Conservation (phyloP, 2,329 filamentous ascomycete species). For the Neodidymelliopsis sp. region DNA sequence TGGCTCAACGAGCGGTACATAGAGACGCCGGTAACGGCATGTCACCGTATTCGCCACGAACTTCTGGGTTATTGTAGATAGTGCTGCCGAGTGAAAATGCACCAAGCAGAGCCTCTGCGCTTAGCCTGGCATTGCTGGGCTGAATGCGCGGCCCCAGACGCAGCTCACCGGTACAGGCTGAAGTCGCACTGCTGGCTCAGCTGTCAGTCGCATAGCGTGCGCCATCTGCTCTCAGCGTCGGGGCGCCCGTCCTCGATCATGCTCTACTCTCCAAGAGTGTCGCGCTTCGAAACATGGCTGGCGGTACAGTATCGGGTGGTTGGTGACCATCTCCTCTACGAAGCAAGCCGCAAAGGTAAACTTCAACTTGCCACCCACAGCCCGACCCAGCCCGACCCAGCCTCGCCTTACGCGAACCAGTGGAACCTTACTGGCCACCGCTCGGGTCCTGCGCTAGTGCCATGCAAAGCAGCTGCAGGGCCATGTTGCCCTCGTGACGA, state of each 20-base stretch:
- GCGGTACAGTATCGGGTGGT: background rate
- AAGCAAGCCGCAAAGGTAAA: background rate
- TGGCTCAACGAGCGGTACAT: conserved; percentile 8
- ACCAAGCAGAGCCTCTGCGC: background rate
- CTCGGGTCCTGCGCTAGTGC: conserved; percentile 18
- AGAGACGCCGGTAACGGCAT: conserved; percentile 3
- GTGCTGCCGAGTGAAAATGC: background rate
- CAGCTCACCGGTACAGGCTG: conserved; percentile 5
- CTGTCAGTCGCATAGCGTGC: background rate
- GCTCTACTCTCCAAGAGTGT: background rate
- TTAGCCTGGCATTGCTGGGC: background rate
- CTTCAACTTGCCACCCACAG: background rate
- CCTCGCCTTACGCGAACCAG: conserved; percentile 9
- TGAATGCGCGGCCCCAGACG: background rate
- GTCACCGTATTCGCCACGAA: background rate
- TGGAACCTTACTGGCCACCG: conserved; percentile 11
- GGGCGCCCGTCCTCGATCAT: background rate
- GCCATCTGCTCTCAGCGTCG: background rate
- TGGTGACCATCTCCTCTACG: background rate
- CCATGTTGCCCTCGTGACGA: background rate
- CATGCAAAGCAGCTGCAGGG: conserved; percentile 3
- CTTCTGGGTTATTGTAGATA: background rate
- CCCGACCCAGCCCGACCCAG: background rate
- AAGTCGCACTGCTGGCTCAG: background rate
- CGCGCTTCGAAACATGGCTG: background rate